Evolutionary conservation across 768 basidiomycete species (phyloP), one percentile per base, ranked within the genome.

Genomic region (Neoboletus magnificus): DNA sequence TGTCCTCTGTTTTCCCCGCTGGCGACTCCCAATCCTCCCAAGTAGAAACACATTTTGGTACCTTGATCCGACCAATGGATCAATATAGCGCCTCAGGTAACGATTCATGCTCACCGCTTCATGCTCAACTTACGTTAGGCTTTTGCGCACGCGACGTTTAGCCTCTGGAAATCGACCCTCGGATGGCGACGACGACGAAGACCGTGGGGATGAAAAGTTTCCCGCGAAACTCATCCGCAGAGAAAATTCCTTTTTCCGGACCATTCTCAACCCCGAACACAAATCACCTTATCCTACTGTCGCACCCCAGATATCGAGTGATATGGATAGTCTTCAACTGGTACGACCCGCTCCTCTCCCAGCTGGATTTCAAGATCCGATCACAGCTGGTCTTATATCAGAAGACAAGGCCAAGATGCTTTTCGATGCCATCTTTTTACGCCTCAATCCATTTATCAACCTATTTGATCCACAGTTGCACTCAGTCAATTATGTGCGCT

Each of bases 401-500:
- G 88, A 90, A 62, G 77, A 78, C 37, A 84, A 87, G 54, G 89
- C 88, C 43, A 80, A 80, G 63, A 77, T 82, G 46, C 76, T 92
- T 43, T 91, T 93, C 59, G 89, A 92, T 68, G 74, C 82, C 57
- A 80, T 93, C 67, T 92, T 89, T 73, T 67, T 89, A 52, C 88
- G 91, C 56, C 80, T 94, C 50, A 94, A 94, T 68, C 90, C 92
- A 13, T 92, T 93, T 70, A 85, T 93, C 73, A 90, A 89, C 67
- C 77, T 94, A 32, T 92, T 95, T 67, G 93, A 94, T 74, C 89
- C 92, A 36, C 76, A 82, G n/a, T 74, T 95, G 35, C 93, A 96
- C 69, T 86, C 93, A 0, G 79, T 86, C 48, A 65, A 76, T 35
- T 94, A 93, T 69, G 85, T 94, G 63, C 90, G 93, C 63, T 76